Base-by-base conservation (phyloP, 176 grass and related monocot genomes). In the Guadua angustifolia region DNA sequence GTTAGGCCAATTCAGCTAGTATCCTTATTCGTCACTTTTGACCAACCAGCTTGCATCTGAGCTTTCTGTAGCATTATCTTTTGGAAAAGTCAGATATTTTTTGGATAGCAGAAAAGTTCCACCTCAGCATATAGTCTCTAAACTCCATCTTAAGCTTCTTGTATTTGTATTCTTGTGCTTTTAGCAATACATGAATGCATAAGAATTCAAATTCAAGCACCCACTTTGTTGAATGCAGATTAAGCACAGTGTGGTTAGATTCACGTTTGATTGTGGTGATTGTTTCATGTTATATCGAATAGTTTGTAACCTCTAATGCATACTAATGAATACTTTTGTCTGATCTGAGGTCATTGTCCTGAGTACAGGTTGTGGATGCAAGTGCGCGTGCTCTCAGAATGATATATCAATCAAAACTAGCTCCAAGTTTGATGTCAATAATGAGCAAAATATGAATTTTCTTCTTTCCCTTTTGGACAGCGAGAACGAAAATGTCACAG, bases 341-440 rank as follows among this genome's bases (percentile, higher is more conserved):
- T 44, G 64, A 68, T 53, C 78, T 80, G 47, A 90, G 33, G 75
- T 73, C 75, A 66, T 52, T 4, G 61, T 75, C 69, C 44, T 75
- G 57, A 66, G 94, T 77, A 74, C 81, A 99, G 96, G 96, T 94
- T 77, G 88, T 95, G 3, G 89, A 99, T 90, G 93, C 91, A 78
- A 91, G 87, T 81, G 96, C 93, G 47, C 93, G 96, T 72, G 92
- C 96, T 86, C 96, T 99, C 81, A 91, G 91, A 92, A 99, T 99
- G 88, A 94, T 99, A 83, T 99, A 92, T 83, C 93, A 95, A 78
- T 95, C 96, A 82, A 95, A 93, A 79, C 69, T 92, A 79, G 86
- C 93, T 85, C 91, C 93, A 99, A 90, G 29, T 94, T 90, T 85
- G 93, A 99, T 85, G 81, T 94, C 52, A 90, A 91, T 66, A 73